Evolutionary conservation across 805 yeast species (phyloP).

Genomic region (Saccharomyces jurei): DNA sequence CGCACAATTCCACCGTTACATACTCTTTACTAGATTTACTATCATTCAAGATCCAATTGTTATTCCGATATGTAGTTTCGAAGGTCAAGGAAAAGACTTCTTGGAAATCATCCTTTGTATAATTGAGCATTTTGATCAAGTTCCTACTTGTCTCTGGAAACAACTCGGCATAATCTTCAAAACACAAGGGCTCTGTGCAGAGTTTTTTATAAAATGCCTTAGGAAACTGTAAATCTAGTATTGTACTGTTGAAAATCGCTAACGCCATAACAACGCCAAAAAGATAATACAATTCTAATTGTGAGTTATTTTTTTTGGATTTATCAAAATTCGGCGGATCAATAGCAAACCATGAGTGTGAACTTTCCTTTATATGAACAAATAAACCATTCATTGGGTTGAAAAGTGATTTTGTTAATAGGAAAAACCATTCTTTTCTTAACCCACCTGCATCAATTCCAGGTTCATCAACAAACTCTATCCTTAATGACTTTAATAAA

Average conservation of each 20-base stretch:
- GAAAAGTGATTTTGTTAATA: slow-evolving; percentile 64
- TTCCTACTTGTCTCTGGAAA: slow-evolving; percentile 60
- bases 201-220: slow-evolving; percentile 67
- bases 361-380: slow-evolving; percentile 56
- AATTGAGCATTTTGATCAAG: slow-evolving; percentile 39
- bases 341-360: slow-evolving; percentile 66
- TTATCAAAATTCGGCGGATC: slow-evolving; percentile 11
- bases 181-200: slow-evolving; percentile 42
- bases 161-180: slow-evolving; percentile 60
- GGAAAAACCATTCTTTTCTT: slow-evolving; percentile 85
- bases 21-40: slow-evolving; percentile 7
- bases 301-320: slow-evolving; percentile 17
- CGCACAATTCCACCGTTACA: slow-evolving; percentile 43
- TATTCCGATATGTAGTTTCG: slow-evolving; percentile 46
- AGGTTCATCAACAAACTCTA: slow-evolving; percentile 80
- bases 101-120: slow-evolving; percentile 38
- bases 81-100: slow-evolving; percentile 49
- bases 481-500: slow-evolving; percentile 63
- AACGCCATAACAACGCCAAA: slow-evolving; percentile 84
- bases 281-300: slow-evolving; percentile 51
- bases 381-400: slow-evolving; percentile 64
- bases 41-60: not conserved
- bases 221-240: slow-evolving; percentile 74
- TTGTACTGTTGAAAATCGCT: slow-evolving; percentile 85
- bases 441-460: slow-evolving; percentile 96